Conservation (phyloP, 495 filamentous ascomycete species). For the Daldinia loculata region DNA sequence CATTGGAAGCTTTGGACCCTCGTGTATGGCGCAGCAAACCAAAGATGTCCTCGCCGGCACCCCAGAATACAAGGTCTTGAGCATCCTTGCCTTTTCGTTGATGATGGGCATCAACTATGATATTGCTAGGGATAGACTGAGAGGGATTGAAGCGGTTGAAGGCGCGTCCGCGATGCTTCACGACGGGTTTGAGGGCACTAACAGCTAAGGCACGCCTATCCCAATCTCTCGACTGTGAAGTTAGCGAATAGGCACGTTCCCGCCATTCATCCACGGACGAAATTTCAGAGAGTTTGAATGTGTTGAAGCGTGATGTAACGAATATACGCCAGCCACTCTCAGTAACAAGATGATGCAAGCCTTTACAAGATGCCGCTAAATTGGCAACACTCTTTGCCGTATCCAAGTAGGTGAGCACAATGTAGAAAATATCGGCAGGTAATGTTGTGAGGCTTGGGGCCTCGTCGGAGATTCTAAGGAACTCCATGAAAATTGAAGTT, state of each 20-base stretch:
- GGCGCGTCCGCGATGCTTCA: conserved; percentile 11
- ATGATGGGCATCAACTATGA: conserved; percentile 53
- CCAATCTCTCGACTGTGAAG: conserved; percentile 56
- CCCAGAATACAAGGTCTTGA: conserved; percentile 56
- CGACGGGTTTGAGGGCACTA: conserved; percentile 30
- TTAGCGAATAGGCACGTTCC: conserved; percentile 50
- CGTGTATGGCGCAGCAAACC: conserved; percentile 45
- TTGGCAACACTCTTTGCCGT: conserved; percentile 50
- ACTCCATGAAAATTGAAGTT: not conserved
- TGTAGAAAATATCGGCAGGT: conserved; percentile 52
- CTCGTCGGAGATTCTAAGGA: conserved; percentile 14
- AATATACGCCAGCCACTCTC: conserved; percentile 56
- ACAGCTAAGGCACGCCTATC: conserved; percentile 51
- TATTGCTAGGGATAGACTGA: conserved; percentile 46
- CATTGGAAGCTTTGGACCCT: conserved; percentile 7
- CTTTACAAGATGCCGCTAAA: conserved; percentile 45
- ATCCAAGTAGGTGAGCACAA: conserved; percentile 50
- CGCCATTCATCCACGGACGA: conserved; percentile 43
- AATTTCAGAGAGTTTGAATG: conserved; percentile 39
- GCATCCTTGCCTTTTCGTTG: conserved; percentile 38
- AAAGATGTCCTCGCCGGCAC: conserved; percentile 56
- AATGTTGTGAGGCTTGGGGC: conserved; percentile 38
- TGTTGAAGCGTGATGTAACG: conserved; percentile 50
- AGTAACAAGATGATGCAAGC: conserved; percentile 42
- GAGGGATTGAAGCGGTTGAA: not conserved